These are phyloP conservation scores for Gaertneriomyces sp. DNA, from an alignment of 192 early-diverging fungal genomes.

Conservation along the genomic window DNA sequence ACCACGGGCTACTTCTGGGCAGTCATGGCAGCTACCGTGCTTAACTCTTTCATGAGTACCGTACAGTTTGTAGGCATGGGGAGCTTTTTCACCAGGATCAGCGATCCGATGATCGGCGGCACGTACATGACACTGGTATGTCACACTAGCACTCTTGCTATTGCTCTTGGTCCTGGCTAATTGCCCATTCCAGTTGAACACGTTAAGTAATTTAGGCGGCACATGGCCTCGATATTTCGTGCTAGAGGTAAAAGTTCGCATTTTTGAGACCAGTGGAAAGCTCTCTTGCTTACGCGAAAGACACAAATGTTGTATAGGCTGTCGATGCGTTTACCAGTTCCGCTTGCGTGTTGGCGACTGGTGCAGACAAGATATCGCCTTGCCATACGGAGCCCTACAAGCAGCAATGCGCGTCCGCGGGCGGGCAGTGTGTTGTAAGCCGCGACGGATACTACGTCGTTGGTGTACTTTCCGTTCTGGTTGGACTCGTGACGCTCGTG, in stretches of 20 bases:
- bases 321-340: slow-evolving; percentile 88
- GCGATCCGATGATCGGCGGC: slow-evolving; percentile 86
- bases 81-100: slow-evolving; percentile 91
- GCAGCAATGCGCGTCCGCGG: slow-evolving; percentile 54
- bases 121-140: neutral
- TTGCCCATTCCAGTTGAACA: slow-evolving; percentile 66
- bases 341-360: slow-evolving; percentile 48
- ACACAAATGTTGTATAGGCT: slow-evolving; percentile 39
- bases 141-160: no score
- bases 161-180: no score
- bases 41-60: slow-evolving; percentile 82
- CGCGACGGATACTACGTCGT: slow-evolving; percentile 90
- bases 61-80: slow-evolving; percentile 96
- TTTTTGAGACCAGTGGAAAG: neutral
- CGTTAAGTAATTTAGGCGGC: slow-evolving; percentile 93
- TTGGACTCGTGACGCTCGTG: slow-evolving; percentile 49
- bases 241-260: slow-evolving; percentile 41
- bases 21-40: slow-evolving; percentile 73
- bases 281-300: neutral
- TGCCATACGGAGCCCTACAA: slow-evolving; percentile 67
- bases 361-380: slow-evolving; percentile 39
- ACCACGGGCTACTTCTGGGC: slow-evolving; percentile 70
- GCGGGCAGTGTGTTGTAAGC: slow-evolving; percentile 63
- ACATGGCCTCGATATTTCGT: slow-evolving; percentile 96
- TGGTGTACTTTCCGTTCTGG: slow-evolving; percentile 62